Evolutionary conservation across 2,329 filamentous ascomycete species (phyloP), one percentile per base, ranked within the genome.

Genomic region (Talaromyces sp.): DNA sequence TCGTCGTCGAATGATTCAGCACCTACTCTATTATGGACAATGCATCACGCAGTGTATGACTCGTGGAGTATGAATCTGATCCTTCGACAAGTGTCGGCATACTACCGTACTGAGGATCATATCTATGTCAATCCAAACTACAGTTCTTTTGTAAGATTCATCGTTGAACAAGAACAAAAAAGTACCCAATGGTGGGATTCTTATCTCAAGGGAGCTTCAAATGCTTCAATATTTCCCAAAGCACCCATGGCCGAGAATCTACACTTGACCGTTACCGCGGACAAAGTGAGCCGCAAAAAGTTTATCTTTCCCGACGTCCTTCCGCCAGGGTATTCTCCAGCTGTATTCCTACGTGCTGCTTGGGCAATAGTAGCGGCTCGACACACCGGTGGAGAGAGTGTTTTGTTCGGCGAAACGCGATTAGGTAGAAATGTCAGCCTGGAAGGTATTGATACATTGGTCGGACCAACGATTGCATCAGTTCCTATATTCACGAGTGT

Each of bases 401-500:
- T 54, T 31, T 22, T 65, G 5, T 52, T 65, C 27, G 63, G 63
- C 6, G 57, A 24, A 31, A 61, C 47, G 8, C 43, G 27, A 13
- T 35, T 31, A 9, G 58, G 56, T 24, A 22, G 56, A 9, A 45
- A 48, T 8, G 13, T 48, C 13, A 10, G 19, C 31, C 31, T 54
- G 37, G 13, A 31, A 10, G 63, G 58, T 24, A 24, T 56, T 13
- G 22, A 56, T 35, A 13, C 39, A 19, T 24, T 48, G 13, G 35
- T n/a, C 3, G 37, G 63, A 11, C 45, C 57, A 37, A 75, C 76
- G 0, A 74, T 79, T 39, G 72, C 77, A 5, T 77, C 78, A 6
- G 74, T 78, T 5, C 78, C 78, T 4, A 70, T 77, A 16, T 69
- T 76, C 3, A 56, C 78, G 9, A 68, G 66, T 37, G 65, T 78